Conservation (phyloP, 1,284 basidiomycete genomes). For the Cronartium quercuum region DNA sequence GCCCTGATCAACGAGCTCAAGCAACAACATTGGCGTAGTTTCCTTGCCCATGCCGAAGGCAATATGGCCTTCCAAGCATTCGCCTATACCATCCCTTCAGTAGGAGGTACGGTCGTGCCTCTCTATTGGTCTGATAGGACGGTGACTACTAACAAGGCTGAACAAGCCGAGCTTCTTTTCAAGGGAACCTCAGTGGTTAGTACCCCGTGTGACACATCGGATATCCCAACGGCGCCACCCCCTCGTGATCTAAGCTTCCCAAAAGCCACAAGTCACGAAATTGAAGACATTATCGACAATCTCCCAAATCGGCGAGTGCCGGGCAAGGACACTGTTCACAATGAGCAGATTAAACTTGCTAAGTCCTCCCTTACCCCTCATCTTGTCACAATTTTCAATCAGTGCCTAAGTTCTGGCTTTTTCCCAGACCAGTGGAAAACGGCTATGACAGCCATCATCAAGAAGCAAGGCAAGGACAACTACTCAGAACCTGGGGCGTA, state of each 20-base stretch:
- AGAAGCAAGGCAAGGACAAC: not conserved
- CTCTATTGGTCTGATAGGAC: not conserved
- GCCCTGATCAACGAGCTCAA: not conserved
- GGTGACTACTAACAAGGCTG: not conserved
- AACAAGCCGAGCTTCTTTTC: conserved; percentile 17
- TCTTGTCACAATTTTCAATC: not conserved
- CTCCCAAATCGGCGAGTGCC: conserved; percentile 4
- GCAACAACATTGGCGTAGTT: conserved; percentile 7
- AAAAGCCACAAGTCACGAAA: not conserved
- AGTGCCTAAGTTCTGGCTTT: not conserved
- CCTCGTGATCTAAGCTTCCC: not conserved
- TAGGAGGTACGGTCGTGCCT: not conserved
- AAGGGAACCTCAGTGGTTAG: not conserved
- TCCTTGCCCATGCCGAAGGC: not conserved
- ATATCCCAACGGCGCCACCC: not conserved
- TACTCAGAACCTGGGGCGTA: conserved; percentile 2
- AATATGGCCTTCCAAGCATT: not conserved
- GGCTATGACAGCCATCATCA: conserved; percentile 3
- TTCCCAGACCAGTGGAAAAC: conserved; percentile 4
- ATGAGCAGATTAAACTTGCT: conserved; percentile 5
- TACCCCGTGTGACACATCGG: not conserved
- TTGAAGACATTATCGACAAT: not conserved
- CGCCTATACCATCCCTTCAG: not conserved
- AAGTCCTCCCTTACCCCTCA: not conserved
- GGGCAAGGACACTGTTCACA: not conserved